Evolutionary conservation across 202 grass and related monocot species (phyloP).

Genomic region (Dendrocalamus latiflorus): DNA sequence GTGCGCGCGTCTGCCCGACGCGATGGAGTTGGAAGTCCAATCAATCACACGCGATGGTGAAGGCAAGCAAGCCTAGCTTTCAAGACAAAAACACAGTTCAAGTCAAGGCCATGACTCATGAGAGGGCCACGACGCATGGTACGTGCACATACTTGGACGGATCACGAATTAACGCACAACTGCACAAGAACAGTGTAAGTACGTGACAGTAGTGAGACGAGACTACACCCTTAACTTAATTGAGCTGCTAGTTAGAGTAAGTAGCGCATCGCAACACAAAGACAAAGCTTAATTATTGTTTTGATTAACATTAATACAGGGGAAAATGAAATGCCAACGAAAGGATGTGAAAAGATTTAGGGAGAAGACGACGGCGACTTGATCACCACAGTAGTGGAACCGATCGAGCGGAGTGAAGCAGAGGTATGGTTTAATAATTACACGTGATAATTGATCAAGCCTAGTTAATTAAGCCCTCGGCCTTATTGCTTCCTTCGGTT

Average conservation of each 20-base stretch:
- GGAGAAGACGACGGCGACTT: neutral
- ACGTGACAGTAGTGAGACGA: neutral
- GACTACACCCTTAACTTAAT: neutral
- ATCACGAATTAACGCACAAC: neutral
- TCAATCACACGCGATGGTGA: neutral
- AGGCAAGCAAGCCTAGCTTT: neutral
- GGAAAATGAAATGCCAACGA: neutral
- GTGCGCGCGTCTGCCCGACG: neutral
- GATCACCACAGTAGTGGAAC: neutral
- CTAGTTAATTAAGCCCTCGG: neutral
- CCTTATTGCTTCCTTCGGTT: constrained; percentile 36
- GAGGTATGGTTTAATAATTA: constrained; percentile 3
- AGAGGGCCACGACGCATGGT: neutral
- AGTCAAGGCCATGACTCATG: neutral
- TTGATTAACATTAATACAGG: neutral
- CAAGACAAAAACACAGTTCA: neutral
- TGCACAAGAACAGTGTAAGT: neutral
- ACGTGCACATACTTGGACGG: too few species aligned
- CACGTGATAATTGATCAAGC: neutral
- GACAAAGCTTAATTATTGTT: neutral
- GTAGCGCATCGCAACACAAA: neutral
- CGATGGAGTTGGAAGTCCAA: neutral
- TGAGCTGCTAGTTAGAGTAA: neutral
- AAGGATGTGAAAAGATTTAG: neutral
- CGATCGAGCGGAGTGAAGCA: neutral